Percentiles rank a stretch among this genome's conserved stretches.
These are phyloP conservation scores for Paratinospora sagittata DNA, from an alignment of 164 flowering plant genomes.

Conservation along the genomic window DNA sequence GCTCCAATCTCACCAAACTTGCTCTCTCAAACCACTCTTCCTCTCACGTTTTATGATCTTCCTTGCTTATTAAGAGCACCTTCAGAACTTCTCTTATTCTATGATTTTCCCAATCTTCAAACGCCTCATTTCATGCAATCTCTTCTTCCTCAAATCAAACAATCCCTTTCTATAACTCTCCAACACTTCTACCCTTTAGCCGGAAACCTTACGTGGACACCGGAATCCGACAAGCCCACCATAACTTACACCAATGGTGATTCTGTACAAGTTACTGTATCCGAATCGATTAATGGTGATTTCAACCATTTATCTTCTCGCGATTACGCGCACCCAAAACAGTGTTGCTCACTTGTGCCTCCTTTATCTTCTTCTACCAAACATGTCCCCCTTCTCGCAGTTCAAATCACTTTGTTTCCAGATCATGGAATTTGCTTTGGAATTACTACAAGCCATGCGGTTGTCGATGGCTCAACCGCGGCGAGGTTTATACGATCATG, in stretches of 20 bases:
- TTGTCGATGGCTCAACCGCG: conserved; percentile 28
- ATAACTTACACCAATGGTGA: conserved; percentile 29
- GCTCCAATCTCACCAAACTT: conserved; percentile 5
- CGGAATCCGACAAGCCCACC: conserved; percentile 19
- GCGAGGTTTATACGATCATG: conserved; percentile 33
- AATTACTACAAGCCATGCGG: conserved; percentile 27
- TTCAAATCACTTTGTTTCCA: conserved; percentile 38
- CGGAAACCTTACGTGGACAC: conserved; percentile 24
- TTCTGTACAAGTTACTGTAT: conserved; percentile 24
- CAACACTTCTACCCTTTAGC: conserved; percentile 26
- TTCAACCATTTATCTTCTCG: conserved; percentile 20
- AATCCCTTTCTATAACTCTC: conserved; percentile 34
- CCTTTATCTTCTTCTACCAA: conserved; percentile 10
- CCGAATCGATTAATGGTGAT: conserved; percentile 22
- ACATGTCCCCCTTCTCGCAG: conserved; percentile 20
- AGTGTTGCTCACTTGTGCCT: conserved; percentile 26
- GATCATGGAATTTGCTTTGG: conserved; percentile 20
- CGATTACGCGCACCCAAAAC: conserved; percentile 11
- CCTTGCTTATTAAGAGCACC: conserved; percentile 12
- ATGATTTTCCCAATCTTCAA: conserved; percentile 15
- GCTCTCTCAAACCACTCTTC: conserved; percentile 16
- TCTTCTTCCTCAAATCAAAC: conserved; percentile 27
- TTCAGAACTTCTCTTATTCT: conserved; percentile 28
- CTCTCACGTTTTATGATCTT: conserved; percentile 26
- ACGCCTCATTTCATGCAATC: conserved; percentile 16